These are phyloP conservation scores for Baeospora myosura DNA, from an alignment of 1,284 basidiomycete genomes.

Conservation along the genomic window DNA sequence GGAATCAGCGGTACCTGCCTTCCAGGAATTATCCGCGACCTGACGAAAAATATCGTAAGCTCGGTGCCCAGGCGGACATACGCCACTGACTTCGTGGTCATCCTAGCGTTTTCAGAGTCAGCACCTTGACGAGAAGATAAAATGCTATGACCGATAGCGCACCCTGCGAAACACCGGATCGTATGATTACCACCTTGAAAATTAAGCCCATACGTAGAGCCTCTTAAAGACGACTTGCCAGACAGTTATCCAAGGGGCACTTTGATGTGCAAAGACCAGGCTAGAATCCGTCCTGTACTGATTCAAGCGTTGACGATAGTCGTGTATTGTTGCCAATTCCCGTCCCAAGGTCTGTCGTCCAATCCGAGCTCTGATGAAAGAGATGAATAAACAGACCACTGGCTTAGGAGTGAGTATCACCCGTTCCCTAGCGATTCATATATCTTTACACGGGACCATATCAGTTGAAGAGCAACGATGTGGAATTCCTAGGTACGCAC, in stretches of 20 bases:
- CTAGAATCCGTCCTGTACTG: conserved; percentile 53
- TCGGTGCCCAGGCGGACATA: not conserved
- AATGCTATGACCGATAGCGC: too few species aligned
- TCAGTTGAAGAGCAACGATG: too few species aligned
- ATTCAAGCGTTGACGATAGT: conserved; percentile 56
- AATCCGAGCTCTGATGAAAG: conserved; percentile 32
- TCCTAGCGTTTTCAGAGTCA: conserved; percentile 27
- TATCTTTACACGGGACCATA: conserved; percentile 35
- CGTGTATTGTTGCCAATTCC: conserved; percentile 54
- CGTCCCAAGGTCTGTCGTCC: conserved; percentile 41
- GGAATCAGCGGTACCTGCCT: conserved; percentile 55
- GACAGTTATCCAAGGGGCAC: conserved; percentile 51
- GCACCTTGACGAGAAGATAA: not conserved
- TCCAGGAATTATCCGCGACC: conserved; percentile 60
- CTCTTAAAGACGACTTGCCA: conserved; percentile 37
- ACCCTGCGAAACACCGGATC: too few species aligned
- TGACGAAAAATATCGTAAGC: conserved; percentile 15
- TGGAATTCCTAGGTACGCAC: too few species aligned
- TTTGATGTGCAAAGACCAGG: conserved; percentile 42
- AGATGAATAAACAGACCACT: not conserved
- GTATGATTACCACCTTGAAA: too few species aligned
- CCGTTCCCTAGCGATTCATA: conserved; percentile 46
- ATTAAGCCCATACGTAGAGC: too few species aligned
- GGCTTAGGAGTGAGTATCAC: conserved; percentile 16
- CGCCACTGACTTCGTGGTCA: conserved; percentile 52